Evolutionary conservation across 108 stramenopile species (phyloP), one percentile per base, ranked within the genome.

Genomic region (Nitzschia putrida): DNA sequence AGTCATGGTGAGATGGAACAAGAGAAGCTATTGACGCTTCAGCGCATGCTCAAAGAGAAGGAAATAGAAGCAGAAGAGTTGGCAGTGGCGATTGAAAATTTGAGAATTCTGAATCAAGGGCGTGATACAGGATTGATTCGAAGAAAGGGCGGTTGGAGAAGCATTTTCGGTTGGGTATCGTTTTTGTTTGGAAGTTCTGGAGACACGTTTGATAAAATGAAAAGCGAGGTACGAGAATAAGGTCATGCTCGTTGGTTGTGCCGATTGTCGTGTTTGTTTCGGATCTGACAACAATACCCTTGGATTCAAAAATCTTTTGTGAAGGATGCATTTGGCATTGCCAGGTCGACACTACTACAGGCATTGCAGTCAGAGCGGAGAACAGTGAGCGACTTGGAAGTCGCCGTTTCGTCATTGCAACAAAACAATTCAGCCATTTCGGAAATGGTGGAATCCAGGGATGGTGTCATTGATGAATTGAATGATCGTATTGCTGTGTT

Each of bases 401-500:
- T 80, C 1, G 76, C 79, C 0, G 64, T 90, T 0, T 39, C 71
- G 9, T 73, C 77, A 2, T 56, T 89, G 64, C 83, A 89, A 56
- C 82, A 85, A 45, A 90, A 93, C 73, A 90, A 90, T 53, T 83
- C 92, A 9, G 86, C 86, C 7, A 89, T 90, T 59, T 81, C 89
- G 34, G 89, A 90, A 59, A 86, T 89, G 72, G 86, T 93, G 0
- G 67, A 78, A 39, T 90, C 92, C 3, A 54, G 89, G 13, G 86
- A 90, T 59, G 73, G 64, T 6, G 65, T 90, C 16, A 90, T 93
- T 59, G 78, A 85, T 57, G 89, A 93, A 53, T 64, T 93, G 67
- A 93, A 93, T 72, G 86, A 86, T 61, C 80, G 92, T 13, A 85
- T 93, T 10, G 83, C 88, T 7, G 87, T 89, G 1, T 93, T 93